Conservation (phyloP, 768 basidiomycete species). For the Chlorophyllum brunneum region DNA sequence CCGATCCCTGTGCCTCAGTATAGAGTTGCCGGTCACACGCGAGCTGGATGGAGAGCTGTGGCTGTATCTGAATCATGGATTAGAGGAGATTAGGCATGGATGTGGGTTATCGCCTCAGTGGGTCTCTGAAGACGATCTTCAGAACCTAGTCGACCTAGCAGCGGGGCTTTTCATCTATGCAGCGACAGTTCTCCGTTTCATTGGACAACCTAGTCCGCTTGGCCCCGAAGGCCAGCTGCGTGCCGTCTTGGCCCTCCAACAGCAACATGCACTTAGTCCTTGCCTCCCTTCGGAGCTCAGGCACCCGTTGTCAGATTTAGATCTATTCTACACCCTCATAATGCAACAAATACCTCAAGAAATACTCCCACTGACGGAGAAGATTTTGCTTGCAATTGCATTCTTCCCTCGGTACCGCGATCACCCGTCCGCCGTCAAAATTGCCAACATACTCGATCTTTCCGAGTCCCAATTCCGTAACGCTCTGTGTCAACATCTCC, state of each 20-base stretch:
- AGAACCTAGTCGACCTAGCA: neutral
- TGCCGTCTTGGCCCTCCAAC: neutral
- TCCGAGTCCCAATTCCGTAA: neutral
- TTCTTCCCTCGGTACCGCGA: neutral
- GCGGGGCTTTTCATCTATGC: conserved; percentile 7
- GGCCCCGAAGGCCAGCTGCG: neutral
- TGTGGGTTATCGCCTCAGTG: neutral
- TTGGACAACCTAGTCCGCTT: neutral
- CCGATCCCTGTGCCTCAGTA: too few species aligned
- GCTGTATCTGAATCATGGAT: neutral
- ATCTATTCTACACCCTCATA: neutral
- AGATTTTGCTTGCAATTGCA: neutral
- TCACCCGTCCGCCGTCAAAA: neutral
- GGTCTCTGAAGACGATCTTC: neutral
- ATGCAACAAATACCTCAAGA: neutral
- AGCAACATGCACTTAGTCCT: neutral
- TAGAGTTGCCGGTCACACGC: conserved; percentile 4
- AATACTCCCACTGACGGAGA: neutral
- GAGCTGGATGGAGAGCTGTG: conserved; percentile 5
- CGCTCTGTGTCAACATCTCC: neutral
- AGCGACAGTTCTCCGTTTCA: conserved; percentile 1
- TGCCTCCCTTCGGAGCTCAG: neutral
- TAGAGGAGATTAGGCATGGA: neutral
- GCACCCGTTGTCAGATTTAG: neutral
- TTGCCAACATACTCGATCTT: neutral